These are phyloP conservation scores for Brasenia schreberi DNA, from an alignment of 164 flowering plant species.

Conservation along the genomic window DNA sequence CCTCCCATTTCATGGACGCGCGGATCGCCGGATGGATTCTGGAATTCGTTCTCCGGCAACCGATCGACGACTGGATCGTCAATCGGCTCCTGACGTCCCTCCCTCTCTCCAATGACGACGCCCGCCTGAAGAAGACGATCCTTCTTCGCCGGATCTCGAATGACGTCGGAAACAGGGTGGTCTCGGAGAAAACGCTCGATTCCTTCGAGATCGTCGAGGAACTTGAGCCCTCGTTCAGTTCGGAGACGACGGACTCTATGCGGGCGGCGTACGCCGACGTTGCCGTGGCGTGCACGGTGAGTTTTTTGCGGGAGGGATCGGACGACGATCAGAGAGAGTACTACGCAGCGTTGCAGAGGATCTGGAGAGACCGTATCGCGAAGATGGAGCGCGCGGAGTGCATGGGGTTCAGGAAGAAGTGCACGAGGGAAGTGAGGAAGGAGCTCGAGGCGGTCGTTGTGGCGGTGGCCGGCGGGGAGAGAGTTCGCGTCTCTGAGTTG, in stretches of 20 bases:
- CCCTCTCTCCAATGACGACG: constrained; percentile 19
- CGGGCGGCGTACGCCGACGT: constrained; percentile 40
- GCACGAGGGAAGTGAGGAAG: constrained; percentile 20
- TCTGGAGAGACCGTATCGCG: constrained; percentile 42
- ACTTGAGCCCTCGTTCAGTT: constrained; percentile 11
- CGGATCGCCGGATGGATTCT: constrained; percentile 26
- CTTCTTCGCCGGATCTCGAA: constrained; percentile 28
- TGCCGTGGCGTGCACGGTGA: constrained; percentile 41
- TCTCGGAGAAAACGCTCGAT: constrained; percentile 36
- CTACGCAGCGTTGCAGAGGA: constrained; percentile 30
- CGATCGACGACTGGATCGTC: constrained; percentile 11
- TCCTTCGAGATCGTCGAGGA: constrained; percentile 30
- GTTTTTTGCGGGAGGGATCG: constrained; percentile 14
- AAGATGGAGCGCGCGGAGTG: constrained; percentile 16
- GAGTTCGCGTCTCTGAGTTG: constrained; percentile 6
- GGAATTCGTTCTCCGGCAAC: constrained; percentile 42
- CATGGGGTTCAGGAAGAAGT: constrained; percentile 25
- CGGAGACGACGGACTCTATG: constrained; percentile 17
- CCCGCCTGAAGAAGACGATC: constrained; percentile 21
- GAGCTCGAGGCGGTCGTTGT: constrained; percentile 37
- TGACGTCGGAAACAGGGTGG: constrained; percentile 13
- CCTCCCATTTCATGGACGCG: too few species aligned
- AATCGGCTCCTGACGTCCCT: constrained; percentile 14
- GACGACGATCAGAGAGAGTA: constrained; percentile 12
- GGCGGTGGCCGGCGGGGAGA: constrained; percentile 14